These are phyloP conservation scores for Neonectria neomacrospora DNA, from an alignment of 2,329 filamentous ascomycete species.

Conservation along the genomic window DNA sequence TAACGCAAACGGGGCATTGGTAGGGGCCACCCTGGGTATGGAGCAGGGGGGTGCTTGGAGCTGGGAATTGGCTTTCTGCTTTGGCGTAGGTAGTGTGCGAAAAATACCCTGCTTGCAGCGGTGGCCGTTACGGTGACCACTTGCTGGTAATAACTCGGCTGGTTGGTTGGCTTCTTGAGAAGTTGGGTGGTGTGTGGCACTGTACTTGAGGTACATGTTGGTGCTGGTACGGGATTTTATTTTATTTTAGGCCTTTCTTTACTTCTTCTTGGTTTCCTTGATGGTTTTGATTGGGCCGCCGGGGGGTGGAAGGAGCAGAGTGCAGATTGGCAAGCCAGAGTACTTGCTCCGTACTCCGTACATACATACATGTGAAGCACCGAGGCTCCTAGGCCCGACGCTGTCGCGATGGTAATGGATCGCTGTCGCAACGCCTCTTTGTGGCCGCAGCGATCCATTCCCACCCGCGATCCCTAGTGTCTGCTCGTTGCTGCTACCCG, in stretches of 20 bases:
- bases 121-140: constrained; percentile 17
- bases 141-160: constrained; percentile 4
- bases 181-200: constrained; percentile 10
- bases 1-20: constrained; percentile 3
- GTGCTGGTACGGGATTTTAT: constrained; percentile 16
- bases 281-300: constrained; percentile 9
- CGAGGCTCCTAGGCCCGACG: not conserved
- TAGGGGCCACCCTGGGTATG: not conserved
- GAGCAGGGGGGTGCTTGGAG: not conserved
- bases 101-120: constrained; percentile 12
- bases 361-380: constrained; percentile 1
- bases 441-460: constrained; percentile 15
- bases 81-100: not conserved
- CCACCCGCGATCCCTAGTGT: not conserved
- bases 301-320: constrained; percentile 15
- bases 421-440: not conserved
- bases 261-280: constrained; percentile 11
- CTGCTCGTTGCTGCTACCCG: not conserved
- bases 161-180: constrained; percentile 1
- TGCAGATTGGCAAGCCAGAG: constrained; percentile 1
- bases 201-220: constrained; percentile 20
- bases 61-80: not conserved
- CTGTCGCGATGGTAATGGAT: not conserved
- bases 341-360: not conserved
- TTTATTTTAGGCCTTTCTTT: constrained; percentile 12